Base-by-base conservation (phyloP, 805 yeast genomes). In the Ogataea salicorniae region DNA sequence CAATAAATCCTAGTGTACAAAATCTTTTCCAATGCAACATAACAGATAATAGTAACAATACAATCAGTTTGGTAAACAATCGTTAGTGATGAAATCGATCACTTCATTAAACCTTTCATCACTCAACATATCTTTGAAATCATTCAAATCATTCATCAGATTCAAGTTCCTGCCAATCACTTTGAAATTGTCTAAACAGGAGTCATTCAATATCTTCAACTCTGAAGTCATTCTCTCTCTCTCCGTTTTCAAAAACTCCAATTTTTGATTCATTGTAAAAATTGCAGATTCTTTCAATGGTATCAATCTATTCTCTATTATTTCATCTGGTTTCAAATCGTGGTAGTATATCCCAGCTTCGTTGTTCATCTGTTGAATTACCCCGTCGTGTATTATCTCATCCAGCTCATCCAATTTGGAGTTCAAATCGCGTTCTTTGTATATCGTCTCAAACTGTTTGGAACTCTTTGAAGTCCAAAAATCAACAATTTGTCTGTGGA, bases 361-460 rank as follows among this genome's bases (percentile, higher is more conserved):
- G 5, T 39, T 45, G 22, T 52, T 49, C 4, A 45, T 29, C 23
- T 50, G 45, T 6, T 52, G 47, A 20, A 41, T 43, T 41, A 49
- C 43, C 29, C 81, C 80, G 13, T 60, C 62, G 31, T 65, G 62
- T 14, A 79, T 69, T 16, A 79, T 62, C 46, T 72, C 74, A 56
- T 79, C 84, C 41, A 79, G 61, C 44, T 71, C 72, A 51, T 77
- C 63, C 42, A 79, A 62, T 46, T 73, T 76, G 17, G 35, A 42
- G 51, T 74, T 68, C 22, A 79, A 57, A 34, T 71, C 68, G 15
- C 77, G 49, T 46, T 79, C 82, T 13, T 62, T 52, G 56, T 72
- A 77, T 1, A 79, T 76, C 42, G 67, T 60, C 6, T 71, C 72
- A 48, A 77, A 77, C 57, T 78, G 82, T 18, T 66, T 62, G 36